These are phyloP conservation scores for Ophiostoma sp. DNA, from an alignment of 2,329 filamentous ascomycete genomes.

Conservation along the genomic window DNA sequence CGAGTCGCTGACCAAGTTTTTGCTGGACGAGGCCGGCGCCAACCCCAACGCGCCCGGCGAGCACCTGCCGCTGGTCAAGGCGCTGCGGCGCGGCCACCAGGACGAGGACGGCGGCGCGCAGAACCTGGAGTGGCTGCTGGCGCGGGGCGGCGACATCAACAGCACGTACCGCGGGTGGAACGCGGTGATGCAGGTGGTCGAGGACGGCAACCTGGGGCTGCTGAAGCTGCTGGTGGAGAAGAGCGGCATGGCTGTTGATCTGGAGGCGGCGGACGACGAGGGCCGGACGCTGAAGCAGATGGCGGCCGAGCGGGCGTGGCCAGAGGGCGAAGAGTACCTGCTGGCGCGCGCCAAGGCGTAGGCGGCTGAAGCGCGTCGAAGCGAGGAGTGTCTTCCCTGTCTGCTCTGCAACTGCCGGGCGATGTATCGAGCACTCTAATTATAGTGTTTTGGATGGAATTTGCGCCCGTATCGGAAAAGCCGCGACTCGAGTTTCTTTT, in stretches of 20 bases:
- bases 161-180: conserved; percentile 63
- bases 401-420: too few relatives aligned
- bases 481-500: not conserved
- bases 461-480: not conserved
- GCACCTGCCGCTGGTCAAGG: conserved; percentile 66
- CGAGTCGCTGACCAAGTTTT: conserved; percentile 50
- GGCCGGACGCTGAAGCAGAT: conserved; percentile 48
- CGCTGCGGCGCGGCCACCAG: conserved; percentile 53
- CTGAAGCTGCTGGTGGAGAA: conserved; percentile 46
- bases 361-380: not conserved
- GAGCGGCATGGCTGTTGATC: conserved; percentile 27
- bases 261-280: conserved; percentile 30
- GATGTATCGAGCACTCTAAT: not conserved
- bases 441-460: not conserved
- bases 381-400: too few relatives aligned
- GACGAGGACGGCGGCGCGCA: conserved; percentile 57
- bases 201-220: conserved; percentile 55
- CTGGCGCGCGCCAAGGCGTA: conserved; percentile 23
- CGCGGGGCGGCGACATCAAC: conserved; percentile 62
- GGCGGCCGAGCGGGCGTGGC: conserved; percentile 53
- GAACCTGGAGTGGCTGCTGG: conserved; percentile 47
- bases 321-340: conserved; percentile 50
- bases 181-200: conserved; percentile 59
- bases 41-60: conserved; percentile 49
- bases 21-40: conserved; percentile 29